Evolutionary conservation across 2,329 filamentous ascomycete genomes (phyloP).

Genomic region (Pyricularia grisea): DNA sequence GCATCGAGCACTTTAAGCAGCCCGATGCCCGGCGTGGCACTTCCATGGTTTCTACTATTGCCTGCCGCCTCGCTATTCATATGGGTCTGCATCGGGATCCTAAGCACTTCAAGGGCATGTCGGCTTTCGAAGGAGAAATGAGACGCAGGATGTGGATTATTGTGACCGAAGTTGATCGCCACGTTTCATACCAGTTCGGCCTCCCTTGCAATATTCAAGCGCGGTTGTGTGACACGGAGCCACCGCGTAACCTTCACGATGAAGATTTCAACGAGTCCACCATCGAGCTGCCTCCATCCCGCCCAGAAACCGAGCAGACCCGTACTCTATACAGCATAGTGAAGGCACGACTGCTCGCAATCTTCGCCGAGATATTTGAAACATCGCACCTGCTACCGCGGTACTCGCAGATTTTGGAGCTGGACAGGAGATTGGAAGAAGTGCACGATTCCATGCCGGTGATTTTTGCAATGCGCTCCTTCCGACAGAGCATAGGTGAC

Average conservation of each 20-base stretch:
- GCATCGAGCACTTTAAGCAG: slow-evolving; percentile 16
- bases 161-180: slow-evolving; percentile 34
- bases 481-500: slow-evolving; percentile 9
- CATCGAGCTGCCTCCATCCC: slow-evolving; percentile 28
- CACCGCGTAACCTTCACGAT: slow-evolving; percentile 36
- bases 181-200: slow-evolving; percentile 43
- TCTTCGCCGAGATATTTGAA: slow-evolving; percentile 12
- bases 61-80: slow-evolving; percentile 17
- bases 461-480: slow-evolving; percentile 5
- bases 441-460: slow-evolving; percentile 10
- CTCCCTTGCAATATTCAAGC: slow-evolving; percentile 39
- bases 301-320: slow-evolving; percentile 31
- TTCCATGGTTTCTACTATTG: slow-evolving; percentile 17
- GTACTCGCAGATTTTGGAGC: slow-evolving; percentile 12
- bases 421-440: slow-evolving; percentile 13
- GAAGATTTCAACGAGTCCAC: slow-evolving; percentile 41
- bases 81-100: slow-evolving; percentile 40
- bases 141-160: slow-evolving; percentile 38
- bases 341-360: slow-evolving; percentile 11
- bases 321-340: slow-evolving; percentile 17
- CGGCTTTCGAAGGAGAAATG: slow-evolving; percentile 41
- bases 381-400: slow-evolving; percentile 7
- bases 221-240: slow-evolving; percentile 32
- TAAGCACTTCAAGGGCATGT: slow-evolving; percentile 27
- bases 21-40: slow-evolving; percentile 15